A percentile compares a stretch with the other conserved stretches of the same genome.
Conservation (phyloP, 179 eudicot genomes). For the Dionaea muscipula region DNA sequence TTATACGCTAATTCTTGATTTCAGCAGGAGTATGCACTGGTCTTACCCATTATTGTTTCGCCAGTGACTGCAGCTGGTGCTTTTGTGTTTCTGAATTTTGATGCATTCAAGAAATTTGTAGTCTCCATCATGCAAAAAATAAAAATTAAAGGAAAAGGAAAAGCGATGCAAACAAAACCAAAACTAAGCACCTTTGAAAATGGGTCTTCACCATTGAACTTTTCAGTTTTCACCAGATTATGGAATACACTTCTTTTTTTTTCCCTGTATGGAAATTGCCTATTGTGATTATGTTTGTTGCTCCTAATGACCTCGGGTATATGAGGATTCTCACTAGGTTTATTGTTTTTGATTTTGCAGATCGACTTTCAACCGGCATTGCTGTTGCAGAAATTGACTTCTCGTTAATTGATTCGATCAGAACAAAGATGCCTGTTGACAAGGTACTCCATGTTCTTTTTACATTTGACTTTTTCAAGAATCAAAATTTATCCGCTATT, state of each 20-base stretch:
- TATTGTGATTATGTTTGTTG: background rate
- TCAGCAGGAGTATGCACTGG: no score
- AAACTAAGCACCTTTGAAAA: background rate
- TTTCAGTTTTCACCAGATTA: background rate
- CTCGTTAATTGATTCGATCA: conserved; percentile 51
- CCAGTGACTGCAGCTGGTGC: no score
- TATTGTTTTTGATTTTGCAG: conserved; percentile 29
- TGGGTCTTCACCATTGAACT: background rate
- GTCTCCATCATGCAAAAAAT: no score
- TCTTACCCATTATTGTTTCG: no score
- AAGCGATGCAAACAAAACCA: background rate
- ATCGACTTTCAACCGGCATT: conserved; percentile 67
- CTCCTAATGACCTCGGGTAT: background rate
- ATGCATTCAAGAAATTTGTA: no score
- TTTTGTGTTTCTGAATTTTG: no score
- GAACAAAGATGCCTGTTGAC: conserved; percentile 81
- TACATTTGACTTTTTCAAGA: background rate
- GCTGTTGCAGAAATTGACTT: conserved; percentile 77
- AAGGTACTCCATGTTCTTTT: conserved; percentile 29
- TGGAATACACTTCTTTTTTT: background rate
- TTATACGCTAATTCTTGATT: no score
- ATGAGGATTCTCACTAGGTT: background rate
- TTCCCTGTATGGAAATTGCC: background rate
- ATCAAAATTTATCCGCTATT: background rate
- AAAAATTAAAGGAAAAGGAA: no score